These are phyloP conservation scores for Eucalyptus caleyi DNA, from an alignment of 345 rosid species.

Conservation along the genomic window DNA sequence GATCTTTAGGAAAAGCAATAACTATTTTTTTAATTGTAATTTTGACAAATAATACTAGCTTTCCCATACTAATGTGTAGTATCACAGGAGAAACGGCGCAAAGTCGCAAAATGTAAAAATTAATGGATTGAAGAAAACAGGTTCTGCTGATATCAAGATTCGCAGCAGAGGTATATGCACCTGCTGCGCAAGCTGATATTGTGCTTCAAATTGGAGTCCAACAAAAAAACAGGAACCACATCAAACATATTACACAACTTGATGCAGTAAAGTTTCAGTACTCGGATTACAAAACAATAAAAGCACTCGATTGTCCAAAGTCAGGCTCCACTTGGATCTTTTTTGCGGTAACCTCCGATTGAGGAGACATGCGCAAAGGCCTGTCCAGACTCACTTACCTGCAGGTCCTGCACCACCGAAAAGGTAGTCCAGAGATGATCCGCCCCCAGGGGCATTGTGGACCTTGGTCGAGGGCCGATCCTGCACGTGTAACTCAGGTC, in stretches of 20 bases:
- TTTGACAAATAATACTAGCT: not conserved
- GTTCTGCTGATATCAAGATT: not conserved
- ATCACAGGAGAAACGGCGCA: not conserved
- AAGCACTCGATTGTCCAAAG: not conserved
- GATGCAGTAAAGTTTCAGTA: not conserved
- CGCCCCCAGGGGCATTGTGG: constrained; percentile 4
- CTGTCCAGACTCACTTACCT: not conserved
- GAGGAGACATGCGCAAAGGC: not conserved
- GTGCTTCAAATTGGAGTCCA: not conserved
- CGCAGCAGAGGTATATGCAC: not conserved
- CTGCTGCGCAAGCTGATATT: not conserved
- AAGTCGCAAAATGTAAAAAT: not conserved
- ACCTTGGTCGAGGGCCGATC: constrained; percentile 10
- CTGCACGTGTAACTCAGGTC: not conserved
- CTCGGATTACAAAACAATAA: not conserved
- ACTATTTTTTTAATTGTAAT: not conserved
- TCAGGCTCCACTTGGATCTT: not conserved
- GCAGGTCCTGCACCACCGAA: not conserved
- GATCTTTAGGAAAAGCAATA: not conserved
- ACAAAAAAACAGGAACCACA: not conserved
- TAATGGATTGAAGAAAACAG: not conserved
- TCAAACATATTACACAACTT: not conserved
- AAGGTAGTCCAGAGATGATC: constrained; percentile 5
- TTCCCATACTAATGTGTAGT: not conserved
- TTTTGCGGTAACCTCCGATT: not conserved